Evolutionary conservation across 306 rosid genomes (phyloP), one percentile per base, ranked within the genome.

Genomic region (Argentina anserina): DNA sequence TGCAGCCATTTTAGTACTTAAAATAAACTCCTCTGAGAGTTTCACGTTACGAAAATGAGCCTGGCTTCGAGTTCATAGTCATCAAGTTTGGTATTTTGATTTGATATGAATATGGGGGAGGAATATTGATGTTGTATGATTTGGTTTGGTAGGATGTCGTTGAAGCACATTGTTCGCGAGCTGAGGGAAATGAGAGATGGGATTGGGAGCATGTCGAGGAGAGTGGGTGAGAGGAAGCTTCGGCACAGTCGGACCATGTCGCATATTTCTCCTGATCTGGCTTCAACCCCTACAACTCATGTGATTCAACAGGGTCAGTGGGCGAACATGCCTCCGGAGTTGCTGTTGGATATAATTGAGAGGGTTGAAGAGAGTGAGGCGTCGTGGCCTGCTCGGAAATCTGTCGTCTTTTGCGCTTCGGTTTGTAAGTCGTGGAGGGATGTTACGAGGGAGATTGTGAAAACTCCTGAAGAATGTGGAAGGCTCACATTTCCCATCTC

Each of bases 401-500:
- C 75, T 0, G 84, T 93, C 29, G 83, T 88, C 12, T 79, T 13
- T 50, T 93, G 98, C 79, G 96, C 90, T 78, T 90, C 97, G 0
- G 98, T 93, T 66, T 90, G 98, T 73, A 88, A 81, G 80, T 86
- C 97, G 0, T 90, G 98, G 97, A 88, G 97, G 79, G 85, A 68
- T 4, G 73, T 87, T 62, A 84, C 88, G 0, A 83, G 76, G 69
- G 97, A 93, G 85, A 86, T 90, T 39, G 92, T 89, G 43, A 82
- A 82, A 81, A 86, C 91, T 76, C 98, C 93, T 12, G 97, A 93
- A 81, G 89, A 83, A 75, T 90, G 91, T 39, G 97, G 93, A 81
- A 83, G 88, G 84, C 76, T 93, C 69, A 93, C 96, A 33, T 90
- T 94, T 80, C 97, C 98, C 28, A 87, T 89, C 80, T 94, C 98